Evolutionary conservation across 129 eudicot species (phyloP).

Genomic region (Flaveria linearis): DNA sequence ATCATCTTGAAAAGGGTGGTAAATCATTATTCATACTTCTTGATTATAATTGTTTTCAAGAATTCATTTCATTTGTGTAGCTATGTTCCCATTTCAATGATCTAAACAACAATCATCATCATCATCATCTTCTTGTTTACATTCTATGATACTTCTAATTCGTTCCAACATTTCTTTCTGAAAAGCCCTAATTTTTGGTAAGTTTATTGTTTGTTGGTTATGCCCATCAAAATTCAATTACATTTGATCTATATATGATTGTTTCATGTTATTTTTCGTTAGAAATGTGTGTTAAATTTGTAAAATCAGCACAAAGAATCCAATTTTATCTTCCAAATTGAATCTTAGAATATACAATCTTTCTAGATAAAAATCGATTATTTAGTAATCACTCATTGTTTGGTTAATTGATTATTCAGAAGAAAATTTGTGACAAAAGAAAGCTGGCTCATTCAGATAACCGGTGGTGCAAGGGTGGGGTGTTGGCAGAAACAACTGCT

Average conservation of each 20-base stretch:
- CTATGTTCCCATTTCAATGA: conserved; percentile 4
- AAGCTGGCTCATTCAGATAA: conserved; percentile 59
- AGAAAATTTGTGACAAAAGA: conserved; percentile 30
- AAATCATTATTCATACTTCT: conserved; percentile 22
- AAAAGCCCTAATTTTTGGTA: conserved; percentile 43
- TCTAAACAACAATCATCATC: conserved; percentile 24
- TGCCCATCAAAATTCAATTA: neutral
- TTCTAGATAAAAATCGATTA: neutral
- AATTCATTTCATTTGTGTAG: conserved; percentile 16
- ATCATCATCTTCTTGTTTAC: neutral
- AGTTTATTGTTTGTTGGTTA: conserved; percentile 18
- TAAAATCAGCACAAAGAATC: neutral
- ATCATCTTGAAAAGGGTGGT: conserved; percentile 75
- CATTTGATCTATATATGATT: conserved; percentile 7
- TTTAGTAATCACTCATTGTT: conserved; percentile 36
- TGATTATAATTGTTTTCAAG: neutral
- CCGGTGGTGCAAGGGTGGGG: conserved; percentile 37
- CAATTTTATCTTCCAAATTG: neutral
- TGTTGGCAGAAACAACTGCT: conserved; percentile 48
- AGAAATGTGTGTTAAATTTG: neutral
- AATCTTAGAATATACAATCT: neutral
- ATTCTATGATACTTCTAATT: neutral
- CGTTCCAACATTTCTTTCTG: neutral
- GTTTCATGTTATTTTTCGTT: conserved; percentile 30
- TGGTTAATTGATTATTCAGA: conserved; percentile 48